Percentiles rank a stretch among this genome's conserved stretches.
These are phyloP conservation scores for Glarea lozoyensis DNA, from an alignment of 495 filamentous ascomycete species.

Conservation along the genomic window DNA sequence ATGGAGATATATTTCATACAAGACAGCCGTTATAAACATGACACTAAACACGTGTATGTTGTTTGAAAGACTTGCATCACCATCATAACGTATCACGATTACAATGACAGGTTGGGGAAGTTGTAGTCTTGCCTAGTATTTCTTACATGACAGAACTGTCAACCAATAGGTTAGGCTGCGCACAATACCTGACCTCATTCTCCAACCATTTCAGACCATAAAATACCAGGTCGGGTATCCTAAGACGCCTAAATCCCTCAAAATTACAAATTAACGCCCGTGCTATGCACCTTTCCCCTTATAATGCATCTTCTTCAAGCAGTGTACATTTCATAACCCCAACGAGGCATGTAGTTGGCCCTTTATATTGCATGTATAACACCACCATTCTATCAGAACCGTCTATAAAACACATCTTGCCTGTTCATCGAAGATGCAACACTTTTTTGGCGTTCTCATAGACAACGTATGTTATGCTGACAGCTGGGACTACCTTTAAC, in stretches of 20 bases:
- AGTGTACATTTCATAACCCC: constrained; percentile 1
- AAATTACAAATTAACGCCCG: constrained; percentile 2
- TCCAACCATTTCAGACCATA: not conserved
- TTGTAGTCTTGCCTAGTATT: too few species aligned
- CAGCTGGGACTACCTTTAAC: constrained; percentile 91
- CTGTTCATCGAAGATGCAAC: constrained; percentile 11
- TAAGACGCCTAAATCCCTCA: constrained; percentile 3
- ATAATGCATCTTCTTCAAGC: not conserved
- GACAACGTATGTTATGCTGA: constrained; percentile 95
- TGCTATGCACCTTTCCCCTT: constrained; percentile 2
- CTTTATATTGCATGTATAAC: too few species aligned
- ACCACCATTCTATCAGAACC: too few species aligned
- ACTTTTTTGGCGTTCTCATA: constrained; percentile 87
- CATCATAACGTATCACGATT: too few species aligned
- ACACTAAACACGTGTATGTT: too few species aligned
- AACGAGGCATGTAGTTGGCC: too few species aligned
- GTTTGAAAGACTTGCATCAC: too few species aligned
- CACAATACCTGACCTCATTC: constrained; percentile 2
- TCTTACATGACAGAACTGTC: too few species aligned
- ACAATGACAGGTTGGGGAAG: too few species aligned
- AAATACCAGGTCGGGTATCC: constrained; percentile 9
- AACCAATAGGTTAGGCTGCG: too few species aligned
- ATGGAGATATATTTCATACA: too few species aligned
- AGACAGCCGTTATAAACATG: too few species aligned
- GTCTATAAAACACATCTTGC: not conserved